Conservation (phyloP, 805 yeast genomes). For the Spathaspora hagerdaliae region DNA sequence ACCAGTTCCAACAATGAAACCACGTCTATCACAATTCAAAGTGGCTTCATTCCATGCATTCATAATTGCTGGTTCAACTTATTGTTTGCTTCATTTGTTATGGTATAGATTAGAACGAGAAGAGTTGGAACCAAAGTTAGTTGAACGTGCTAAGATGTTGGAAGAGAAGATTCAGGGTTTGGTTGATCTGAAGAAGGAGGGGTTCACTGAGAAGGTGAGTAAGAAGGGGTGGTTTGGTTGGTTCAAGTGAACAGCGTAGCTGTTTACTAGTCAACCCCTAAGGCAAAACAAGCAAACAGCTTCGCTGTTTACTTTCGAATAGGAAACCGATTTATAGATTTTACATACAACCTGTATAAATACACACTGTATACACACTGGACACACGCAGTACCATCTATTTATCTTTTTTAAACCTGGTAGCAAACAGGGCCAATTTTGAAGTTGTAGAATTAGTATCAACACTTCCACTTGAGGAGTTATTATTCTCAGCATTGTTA, state of each 20-base stretch:
- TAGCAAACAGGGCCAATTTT: conserved; percentile 31
- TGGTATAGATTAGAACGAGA: conserved; percentile 30
- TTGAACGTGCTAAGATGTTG: conserved; percentile 13
- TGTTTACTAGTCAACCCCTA: no score
- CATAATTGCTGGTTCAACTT: conserved; percentile 36
- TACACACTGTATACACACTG: no score
- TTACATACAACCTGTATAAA: no score
- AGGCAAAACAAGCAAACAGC: no score
- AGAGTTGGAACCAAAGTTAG: conserved; percentile 16
- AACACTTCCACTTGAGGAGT: conserved; percentile 9
- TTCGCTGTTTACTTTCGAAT: not conserved
- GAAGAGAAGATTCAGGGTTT: conserved; percentile 24
- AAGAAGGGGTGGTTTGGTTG: conserved; percentile 6
- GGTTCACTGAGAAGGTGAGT: conserved; percentile 8
- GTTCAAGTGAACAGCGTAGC: not conserved
- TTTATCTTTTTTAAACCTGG: conserved; percentile 15
- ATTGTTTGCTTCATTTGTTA: conserved; percentile 29
- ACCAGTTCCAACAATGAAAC: conserved; percentile 17
- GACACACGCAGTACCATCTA: conserved; percentile 6
- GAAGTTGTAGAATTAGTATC: conserved; percentile 25
- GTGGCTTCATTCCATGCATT: conserved; percentile 36
- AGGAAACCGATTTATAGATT: not conserved
- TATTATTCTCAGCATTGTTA: conserved; percentile 1
- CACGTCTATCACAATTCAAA: conserved; percentile 32
- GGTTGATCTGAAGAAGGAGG: conserved; percentile 22